Conservation (phyloP, 2,329 filamentous ascomycete genomes). For the Leptographium radiaticola region DNA sequence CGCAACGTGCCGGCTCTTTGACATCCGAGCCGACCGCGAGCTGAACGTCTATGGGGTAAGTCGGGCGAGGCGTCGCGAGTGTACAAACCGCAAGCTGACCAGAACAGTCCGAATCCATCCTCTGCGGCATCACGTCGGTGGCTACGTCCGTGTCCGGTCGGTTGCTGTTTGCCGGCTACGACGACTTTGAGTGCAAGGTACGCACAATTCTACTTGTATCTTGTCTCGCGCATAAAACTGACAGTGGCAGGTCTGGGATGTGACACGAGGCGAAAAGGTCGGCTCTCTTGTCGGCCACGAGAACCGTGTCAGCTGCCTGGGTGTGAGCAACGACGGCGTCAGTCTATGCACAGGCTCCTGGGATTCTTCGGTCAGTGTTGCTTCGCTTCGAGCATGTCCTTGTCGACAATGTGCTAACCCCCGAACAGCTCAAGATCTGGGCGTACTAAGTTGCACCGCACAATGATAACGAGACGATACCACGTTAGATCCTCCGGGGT, state of each 20-base stretch:
- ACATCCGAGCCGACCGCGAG: conserved; percentile 87
- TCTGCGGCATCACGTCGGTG: conserved; percentile 96
- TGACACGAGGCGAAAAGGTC: conserved; percentile 91
- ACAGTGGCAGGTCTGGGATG: conserved; percentile 74
- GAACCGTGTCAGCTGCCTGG: conserved; percentile 96
- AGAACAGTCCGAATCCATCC: conserved; percentile 78
- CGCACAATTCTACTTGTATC: conserved; percentile 16
- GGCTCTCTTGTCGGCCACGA: conserved; percentile 94
- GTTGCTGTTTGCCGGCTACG: conserved; percentile 91
- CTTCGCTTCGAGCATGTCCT: not conserved
- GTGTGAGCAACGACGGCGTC: conserved; percentile 97
- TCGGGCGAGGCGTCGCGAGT: not conserved
- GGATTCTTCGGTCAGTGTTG: conserved; percentile 84
- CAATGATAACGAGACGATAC: conserved; percentile 7
- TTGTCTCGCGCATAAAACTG: not conserved
- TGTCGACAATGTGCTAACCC: conserved; percentile 15
- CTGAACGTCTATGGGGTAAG: conserved; percentile 56
- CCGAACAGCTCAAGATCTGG: conserved; percentile 68
- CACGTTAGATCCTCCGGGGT: conserved; percentile 1
- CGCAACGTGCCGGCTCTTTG: conserved; percentile 91
- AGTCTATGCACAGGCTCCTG: conserved; percentile 98
- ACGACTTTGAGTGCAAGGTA: conserved; percentile 99
- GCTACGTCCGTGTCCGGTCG: conserved; percentile 95
- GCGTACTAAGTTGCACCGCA: conserved; percentile 45
- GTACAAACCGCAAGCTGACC: conserved; percentile 9